phyloP scores from a whole-genome alignment of 2,329 filamentous ascomycete species.

The Cytospora piceae region DNA sequence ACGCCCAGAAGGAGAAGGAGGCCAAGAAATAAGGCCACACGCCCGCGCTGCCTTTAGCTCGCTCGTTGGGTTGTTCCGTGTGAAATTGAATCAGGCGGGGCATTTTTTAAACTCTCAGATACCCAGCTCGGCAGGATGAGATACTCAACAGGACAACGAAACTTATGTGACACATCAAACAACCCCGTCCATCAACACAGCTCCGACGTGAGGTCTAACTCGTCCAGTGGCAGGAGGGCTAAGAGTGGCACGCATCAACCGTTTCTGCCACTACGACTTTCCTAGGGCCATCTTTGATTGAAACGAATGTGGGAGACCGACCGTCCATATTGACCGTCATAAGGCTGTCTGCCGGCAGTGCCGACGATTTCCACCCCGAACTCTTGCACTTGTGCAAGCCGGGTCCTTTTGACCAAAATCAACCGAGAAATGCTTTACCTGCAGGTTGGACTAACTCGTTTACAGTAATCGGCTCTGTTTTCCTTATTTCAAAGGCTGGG shows the following conservation, averaged over 20 bases:
- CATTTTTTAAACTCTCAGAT: not conserved
- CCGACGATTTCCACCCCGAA: not conserved
- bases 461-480: not conserved
- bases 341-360: not conserved
- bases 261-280: not conserved
- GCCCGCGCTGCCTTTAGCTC: not conserved
- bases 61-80: not conserved
- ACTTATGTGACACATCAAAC: not conserved
- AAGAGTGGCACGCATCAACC: not conserved
- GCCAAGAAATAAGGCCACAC: slow-evolving; percentile 35
- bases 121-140: slow-evolving; percentile 3
- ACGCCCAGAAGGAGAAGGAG: slow-evolving; percentile 66
- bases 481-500: not conserved
- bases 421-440: not conserved
- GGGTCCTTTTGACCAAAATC: not conserved
- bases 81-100: not conserved
- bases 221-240: not conserved
- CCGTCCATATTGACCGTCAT: not conserved
- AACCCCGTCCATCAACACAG: not conserved
- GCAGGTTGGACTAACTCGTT: not conserved
- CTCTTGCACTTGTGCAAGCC: not conserved
- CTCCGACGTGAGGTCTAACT: not conserved
- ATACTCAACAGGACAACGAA: slow-evolving; percentile 3
- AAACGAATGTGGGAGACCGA: not conserved
- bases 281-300: not conserved